Base-by-base conservation (phyloP, 441 rosid genomes). In the Aquilaria agallochum region DNA sequence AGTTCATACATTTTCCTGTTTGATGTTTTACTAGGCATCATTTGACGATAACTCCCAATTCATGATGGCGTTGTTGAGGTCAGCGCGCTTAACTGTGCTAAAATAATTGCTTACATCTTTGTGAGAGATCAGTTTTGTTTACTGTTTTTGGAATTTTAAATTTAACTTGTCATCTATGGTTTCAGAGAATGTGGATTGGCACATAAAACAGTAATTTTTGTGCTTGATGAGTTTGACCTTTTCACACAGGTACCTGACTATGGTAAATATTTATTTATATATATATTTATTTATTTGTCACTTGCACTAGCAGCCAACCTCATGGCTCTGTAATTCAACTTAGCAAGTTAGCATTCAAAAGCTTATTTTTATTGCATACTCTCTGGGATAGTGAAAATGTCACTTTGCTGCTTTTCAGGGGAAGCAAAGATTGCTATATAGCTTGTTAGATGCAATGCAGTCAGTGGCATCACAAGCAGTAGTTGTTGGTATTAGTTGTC, bases 151-250 rank as follows among this genome's bases (percentile, higher is more conserved):
- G 4, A 34, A 36, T 4, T 36, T 5, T 36, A 36, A 56, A 54
- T 55, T 64, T 62, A 62, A 44, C 72, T 53, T 65, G 52, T 64
- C 14, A 30, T 73, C 34, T 53, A 66, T 68, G 66, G 54, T 67
- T 77, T 56, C 85, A 95, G 99, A 85, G 96, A 92, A 75, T 95
- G 98, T 76, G 98, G 98, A 71, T 76, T 92, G 69, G 95, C 98
- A 12, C 98, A 95, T 78, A 95, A 88, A 78, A 92, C 99, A 30
- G 75, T 89, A 44, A 81, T 86, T 65, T 95, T 95, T 75, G 82
- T 76, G 65, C 91, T 95, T 69, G 88, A 88, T 71, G 98, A 95
- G 72, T 95, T 92, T 76, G 98, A 92, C 73, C 79, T 78, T 74
- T 91, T 94, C 80, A 87, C 94, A 63, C 99, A 89, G 96, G 99